Conservation (phyloP, 2,329 filamentous ascomycete genomes). For the Exophiala viscosa region DNA sequence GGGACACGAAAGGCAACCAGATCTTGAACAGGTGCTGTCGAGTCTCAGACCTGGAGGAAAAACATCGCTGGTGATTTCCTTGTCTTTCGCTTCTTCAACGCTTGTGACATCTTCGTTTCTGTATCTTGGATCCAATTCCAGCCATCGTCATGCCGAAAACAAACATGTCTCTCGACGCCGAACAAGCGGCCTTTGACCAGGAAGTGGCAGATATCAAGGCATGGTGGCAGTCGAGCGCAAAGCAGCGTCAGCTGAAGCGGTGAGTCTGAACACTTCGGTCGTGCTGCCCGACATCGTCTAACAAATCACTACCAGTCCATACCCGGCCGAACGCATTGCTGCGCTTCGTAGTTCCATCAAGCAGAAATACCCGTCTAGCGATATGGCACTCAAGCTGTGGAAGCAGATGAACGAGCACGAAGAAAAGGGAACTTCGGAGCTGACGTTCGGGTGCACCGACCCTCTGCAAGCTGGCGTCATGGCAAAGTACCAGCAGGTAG, state of each 20-base stretch:
- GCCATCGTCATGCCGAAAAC: conserved; percentile 1
- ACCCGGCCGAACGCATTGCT: conserved; percentile 7
- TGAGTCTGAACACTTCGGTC: background rate
- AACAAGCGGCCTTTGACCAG: conserved; percentile 4
- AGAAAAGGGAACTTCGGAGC: conserved; percentile 5
- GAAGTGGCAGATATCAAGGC: conserved; percentile 4
- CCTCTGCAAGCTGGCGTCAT: conserved; percentile 6
- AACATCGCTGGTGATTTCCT: too few relatives aligned
- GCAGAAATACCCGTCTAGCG: conserved; percentile 3
- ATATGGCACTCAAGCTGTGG: conserved; percentile 9
- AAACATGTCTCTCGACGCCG: conserved; percentile 1
- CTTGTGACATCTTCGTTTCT: too few relatives aligned
- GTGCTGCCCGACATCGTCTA: background rate
- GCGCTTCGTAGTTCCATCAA: conserved; percentile 7
- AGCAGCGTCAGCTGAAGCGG: conserved; percentile 7
- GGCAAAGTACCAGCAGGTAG: conserved; percentile 13
- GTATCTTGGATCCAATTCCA: too few relatives aligned
- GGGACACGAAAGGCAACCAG: too few relatives aligned
- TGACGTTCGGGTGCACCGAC: conserved; percentile 9
- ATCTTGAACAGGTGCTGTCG: too few relatives aligned
- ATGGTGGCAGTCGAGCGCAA: conserved; percentile 4
- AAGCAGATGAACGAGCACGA: conserved; percentile 5
- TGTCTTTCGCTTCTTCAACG: too few relatives aligned
- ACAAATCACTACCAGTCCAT: background rate
- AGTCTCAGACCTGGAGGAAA: too few relatives aligned